A percentile compares a stretch with the other conserved stretches of the same genome.
Conservation (phyloP, 129 eudicot species). For the Lactuca sativa region DNA sequence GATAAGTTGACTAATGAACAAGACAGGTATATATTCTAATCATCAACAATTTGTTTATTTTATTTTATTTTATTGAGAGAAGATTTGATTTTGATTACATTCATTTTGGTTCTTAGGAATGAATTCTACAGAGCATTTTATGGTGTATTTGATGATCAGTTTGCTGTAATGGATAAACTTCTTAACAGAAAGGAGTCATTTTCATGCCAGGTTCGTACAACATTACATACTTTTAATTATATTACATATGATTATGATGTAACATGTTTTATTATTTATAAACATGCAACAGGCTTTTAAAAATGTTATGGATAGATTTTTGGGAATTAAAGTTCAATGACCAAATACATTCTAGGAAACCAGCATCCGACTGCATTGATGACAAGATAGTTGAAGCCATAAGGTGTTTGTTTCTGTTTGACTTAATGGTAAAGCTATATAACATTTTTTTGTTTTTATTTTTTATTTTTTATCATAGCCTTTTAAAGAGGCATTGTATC, state of each 20-base stretch:
- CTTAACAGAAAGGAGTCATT: constrained; percentile 85
- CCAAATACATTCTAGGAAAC: constrained; percentile 26
- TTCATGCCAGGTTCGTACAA: constrained; percentile 65
- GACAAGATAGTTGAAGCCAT: neutral
- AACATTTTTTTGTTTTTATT: too few species aligned
- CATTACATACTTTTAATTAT: neutral
- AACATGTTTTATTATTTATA: constrained; percentile 19
- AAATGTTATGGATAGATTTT: constrained; percentile 67
- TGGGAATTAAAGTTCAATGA: constrained; percentile 66
- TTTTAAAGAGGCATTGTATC: neutral
- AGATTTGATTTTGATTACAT: neutral
- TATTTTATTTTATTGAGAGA: neutral
- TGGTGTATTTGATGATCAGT: constrained; percentile 80
- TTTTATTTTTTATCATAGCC: neutral
- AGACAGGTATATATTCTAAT: constrained; percentile 47
- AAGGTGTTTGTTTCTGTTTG: too few species aligned
- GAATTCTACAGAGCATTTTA: constrained; percentile 70
- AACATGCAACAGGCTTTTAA: constrained; percentile 65
- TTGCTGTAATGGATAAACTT: constrained; percentile 76
- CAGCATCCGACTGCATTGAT: constrained; percentile 17
- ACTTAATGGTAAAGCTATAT: too few species aligned
- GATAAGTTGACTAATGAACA: constrained; percentile 66
- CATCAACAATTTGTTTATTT: constrained; percentile 10
- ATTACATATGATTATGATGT: neutral
- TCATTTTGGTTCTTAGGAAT: constrained; percentile 44